A percentile compares a stretch with the other conserved stretches of the same genome.
Conservation (phyloP, 129 eudicot species). For the Sambucus nigra region DNA sequence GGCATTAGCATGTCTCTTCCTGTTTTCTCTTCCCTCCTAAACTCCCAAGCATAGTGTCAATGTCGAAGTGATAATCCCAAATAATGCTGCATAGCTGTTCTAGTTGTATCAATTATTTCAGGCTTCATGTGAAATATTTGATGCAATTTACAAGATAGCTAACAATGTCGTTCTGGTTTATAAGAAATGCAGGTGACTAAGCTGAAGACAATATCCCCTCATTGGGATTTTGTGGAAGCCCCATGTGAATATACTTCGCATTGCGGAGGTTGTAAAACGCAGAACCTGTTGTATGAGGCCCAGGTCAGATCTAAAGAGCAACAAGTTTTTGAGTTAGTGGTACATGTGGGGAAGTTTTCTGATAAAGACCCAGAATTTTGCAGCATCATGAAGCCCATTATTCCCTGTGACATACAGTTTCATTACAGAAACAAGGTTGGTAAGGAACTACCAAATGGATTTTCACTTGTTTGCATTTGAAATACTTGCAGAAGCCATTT, state of each 20-base stretch:
- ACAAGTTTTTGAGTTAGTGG: conserved; percentile 74
- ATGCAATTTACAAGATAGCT: neutral
- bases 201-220: conserved; percentile 66
- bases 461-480: too few species aligned
- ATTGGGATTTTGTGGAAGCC: conserved; percentile 73
- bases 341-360: conserved; percentile 79
- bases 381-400: conserved; percentile 72
- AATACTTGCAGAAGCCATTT: too few species aligned
- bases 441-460: too few species aligned
- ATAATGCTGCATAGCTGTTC: too few species aligned
- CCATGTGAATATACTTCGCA: conserved; percentile 85
- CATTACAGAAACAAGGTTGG: conserved; percentile 94
- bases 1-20: too few species aligned
- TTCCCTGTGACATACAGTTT: conserved; percentile 83
- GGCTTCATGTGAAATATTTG: neutral
- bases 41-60: too few species aligned
- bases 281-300: conserved; percentile 69
- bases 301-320: conserved; percentile 82
- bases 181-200: conserved; percentile 67
- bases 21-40: too few species aligned
- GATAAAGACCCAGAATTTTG: conserved; percentile 36
- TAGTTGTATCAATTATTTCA: too few species aligned
- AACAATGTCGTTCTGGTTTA: conserved; percentile 18
- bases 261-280: conserved; percentile 96
- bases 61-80: too few species aligned